A percentile compares a stretch with the other conserved stretches of the same genome.
These are phyloP conservation scores for Boechera stricta DNA, from an alignment of 345 rosid species.

Conservation along the genomic window DNA sequence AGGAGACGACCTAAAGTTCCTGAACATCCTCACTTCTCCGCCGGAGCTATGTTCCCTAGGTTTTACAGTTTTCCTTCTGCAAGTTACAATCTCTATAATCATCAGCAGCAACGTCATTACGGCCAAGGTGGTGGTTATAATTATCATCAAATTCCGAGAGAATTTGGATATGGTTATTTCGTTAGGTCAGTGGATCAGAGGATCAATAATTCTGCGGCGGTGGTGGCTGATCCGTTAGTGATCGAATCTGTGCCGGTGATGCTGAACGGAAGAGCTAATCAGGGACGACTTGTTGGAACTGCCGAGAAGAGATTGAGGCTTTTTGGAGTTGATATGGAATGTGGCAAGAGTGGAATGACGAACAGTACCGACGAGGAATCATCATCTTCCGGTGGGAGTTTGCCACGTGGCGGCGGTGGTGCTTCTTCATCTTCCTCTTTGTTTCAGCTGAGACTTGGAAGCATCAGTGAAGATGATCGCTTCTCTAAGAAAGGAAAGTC, in stretches of 20 bases:
- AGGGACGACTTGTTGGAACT: constrained; percentile 15
- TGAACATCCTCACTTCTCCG: constrained; percentile 49
- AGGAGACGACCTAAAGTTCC: constrained; percentile 67
- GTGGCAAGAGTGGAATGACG: constrained; percentile 51
- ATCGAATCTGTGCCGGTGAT: constrained; percentile 47
- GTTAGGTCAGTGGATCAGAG: constrained; percentile 48
- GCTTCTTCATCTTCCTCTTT: constrained; percentile 31
- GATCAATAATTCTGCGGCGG: background rate
- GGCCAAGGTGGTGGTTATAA: constrained; percentile 22
- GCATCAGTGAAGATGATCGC: constrained; percentile 32
- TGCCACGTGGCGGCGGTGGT: constrained; percentile 37
- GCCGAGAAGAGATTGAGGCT: constrained; percentile 63
- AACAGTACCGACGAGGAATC: constrained; percentile 58
- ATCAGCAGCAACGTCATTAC: constrained; percentile 44
- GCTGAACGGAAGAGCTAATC: constrained; percentile 40
- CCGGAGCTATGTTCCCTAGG: constrained; percentile 61
- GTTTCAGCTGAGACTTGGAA: constrained; percentile 43
- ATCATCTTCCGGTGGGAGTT: constrained; percentile 42
- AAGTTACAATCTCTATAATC: constrained; percentile 41
- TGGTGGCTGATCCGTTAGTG: constrained; percentile 38
- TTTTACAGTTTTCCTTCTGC: constrained; percentile 57
- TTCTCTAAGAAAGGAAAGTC: constrained; percentile 66
- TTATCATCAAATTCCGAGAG: constrained; percentile 43
- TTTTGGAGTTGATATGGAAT: constrained; percentile 79
- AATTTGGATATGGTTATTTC: constrained; percentile 41